These are phyloP conservation scores for Ustilago esculenta DNA, from an alignment of 1,284 basidiomycete species.

Conservation along the genomic window DNA sequence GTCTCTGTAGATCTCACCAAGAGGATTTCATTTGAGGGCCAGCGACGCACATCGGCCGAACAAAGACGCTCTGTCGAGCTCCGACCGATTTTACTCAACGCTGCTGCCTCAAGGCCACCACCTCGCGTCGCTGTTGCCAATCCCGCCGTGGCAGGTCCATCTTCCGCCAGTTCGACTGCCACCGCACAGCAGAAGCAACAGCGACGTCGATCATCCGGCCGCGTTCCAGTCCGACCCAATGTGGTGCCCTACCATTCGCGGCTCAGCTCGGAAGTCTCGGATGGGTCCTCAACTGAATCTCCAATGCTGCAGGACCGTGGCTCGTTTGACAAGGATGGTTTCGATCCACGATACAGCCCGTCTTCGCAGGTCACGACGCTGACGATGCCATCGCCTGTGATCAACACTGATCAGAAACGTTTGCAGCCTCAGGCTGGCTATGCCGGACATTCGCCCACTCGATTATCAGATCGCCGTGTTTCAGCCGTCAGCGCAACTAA, in stretches of 20 bases:
- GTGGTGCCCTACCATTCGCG: slow-evolving; percentile 42
- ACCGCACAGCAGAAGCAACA: slow-evolving; percentile 13
- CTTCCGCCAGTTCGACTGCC: background rate
- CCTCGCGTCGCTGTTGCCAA: background rate
- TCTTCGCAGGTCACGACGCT: slow-evolving; percentile 33
- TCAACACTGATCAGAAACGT: slow-evolving; percentile 10
- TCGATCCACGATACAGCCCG: slow-evolving; percentile 27
- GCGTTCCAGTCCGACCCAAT: slow-evolving; percentile 23
- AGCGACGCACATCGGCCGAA: slow-evolving; percentile 21
- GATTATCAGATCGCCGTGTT: slow-evolving; percentile 2
- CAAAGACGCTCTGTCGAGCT: slow-evolving; percentile 39
- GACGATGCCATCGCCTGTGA: slow-evolving; percentile 38
- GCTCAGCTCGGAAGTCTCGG: slow-evolving; percentile 30
- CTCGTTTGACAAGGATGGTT: slow-evolving; percentile 22
- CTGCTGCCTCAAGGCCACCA: slow-evolving; percentile 14
- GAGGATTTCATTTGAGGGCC: slow-evolving; percentile 12
- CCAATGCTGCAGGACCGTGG: slow-evolving; percentile 6
- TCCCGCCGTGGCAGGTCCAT: background rate
- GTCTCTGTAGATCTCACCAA: slow-evolving; percentile 3
- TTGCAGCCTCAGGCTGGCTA: background rate
- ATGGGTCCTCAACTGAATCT: slow-evolving; percentile 27
- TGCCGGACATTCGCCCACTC: background rate
- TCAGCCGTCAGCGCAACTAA: slow-evolving; percentile 2
- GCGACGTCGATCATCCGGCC: slow-evolving; percentile 19
- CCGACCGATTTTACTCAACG: slow-evolving; percentile 35